phyloP scores from a whole-genome alignment of 176 grass and related monocot genomes.

The Cymbopogon citratus region DNA sequence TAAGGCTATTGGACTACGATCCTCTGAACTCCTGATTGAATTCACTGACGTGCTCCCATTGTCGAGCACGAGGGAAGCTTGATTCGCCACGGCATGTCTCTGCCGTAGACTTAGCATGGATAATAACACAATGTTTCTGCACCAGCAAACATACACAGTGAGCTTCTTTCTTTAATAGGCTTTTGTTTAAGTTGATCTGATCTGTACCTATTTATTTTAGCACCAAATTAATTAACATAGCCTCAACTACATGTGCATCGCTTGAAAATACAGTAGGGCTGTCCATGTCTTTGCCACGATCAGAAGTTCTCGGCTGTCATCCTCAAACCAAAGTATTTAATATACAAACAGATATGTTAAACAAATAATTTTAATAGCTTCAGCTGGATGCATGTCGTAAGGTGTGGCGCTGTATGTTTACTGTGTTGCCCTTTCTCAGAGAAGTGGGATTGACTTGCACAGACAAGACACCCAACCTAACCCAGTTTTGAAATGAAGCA shows the following conservation, averaged over 20 bases:
- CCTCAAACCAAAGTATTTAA: background rate
- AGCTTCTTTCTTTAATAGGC: too few relatives aligned
- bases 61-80: background rate
- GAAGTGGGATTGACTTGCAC: background rate
- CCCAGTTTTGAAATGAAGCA: background rate
- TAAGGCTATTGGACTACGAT: too few relatives aligned
- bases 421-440: background rate
- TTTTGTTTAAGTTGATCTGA: too few relatives aligned
- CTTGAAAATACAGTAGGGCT: constrained; percentile 6
- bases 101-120: background rate
- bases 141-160: background rate
- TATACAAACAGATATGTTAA: background rate
- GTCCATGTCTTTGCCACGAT: background rate
- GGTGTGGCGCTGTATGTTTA: background rate
- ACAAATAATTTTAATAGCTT: constrained; percentile 2
- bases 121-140: background rate
- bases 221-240: background rate
- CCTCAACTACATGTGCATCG: background rate
- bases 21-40: too few relatives aligned
- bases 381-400: background rate
- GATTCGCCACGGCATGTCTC: constrained; percentile 19
- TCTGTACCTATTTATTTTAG: background rate
- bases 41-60: background rate
- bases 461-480: background rate
- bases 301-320: background rate